Evolutionary conservation across 768 basidiomycete species (phyloP), one percentile per base, ranked within the genome.

Genomic region (Boletus speciosus): DNA sequence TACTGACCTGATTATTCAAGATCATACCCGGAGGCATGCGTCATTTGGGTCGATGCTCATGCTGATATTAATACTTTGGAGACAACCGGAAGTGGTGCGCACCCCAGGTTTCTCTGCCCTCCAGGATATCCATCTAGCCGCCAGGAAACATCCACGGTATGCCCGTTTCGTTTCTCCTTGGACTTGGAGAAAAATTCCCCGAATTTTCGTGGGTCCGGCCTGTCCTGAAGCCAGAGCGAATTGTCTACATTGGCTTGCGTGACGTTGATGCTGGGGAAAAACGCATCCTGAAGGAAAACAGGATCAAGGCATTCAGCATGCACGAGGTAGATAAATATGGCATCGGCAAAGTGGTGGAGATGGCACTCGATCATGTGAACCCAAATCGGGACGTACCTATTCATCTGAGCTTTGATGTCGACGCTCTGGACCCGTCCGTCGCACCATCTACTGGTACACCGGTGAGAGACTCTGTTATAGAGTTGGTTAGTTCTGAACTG

Each of bases 31-130:
- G 82, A 92, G 29, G 85, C 90, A 23, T 90, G 91, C 67, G 86
- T 99, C 35, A 76, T 99, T 56, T 98, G 97, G 97, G 77, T 98
- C 55, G 97, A 99, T 67, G 97, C 97, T 3, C 97, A 98, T 64
- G 88, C 93, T 19, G 97, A 98, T 68, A 93, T 99, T 75, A 98
- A 99, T 72, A 97, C 95, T 6, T 74, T 80, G 11, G 83, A 87
- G 52, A 83, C 90, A 15, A 94, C 94, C 19, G 85, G 75, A 40
- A 84, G 88, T 61, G 88, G 88, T 82, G 66, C 51, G 74, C 63
- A 35, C 42, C 8, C 35, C 52, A 37, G 39, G 50, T 36, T 27
- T 19, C 32, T 11, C 19, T 40, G 37, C 11, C 29, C 37, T 50
- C 27, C 58, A 56, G 8, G 11, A 2, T 5, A 19, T 40, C 27